Percentiles rank a stretch among this genome's conserved stretches.
These are phyloP conservation scores for Galerina marginata DNA, from an alignment of 768 basidiomycete genomes.

Conservation along the genomic window DNA sequence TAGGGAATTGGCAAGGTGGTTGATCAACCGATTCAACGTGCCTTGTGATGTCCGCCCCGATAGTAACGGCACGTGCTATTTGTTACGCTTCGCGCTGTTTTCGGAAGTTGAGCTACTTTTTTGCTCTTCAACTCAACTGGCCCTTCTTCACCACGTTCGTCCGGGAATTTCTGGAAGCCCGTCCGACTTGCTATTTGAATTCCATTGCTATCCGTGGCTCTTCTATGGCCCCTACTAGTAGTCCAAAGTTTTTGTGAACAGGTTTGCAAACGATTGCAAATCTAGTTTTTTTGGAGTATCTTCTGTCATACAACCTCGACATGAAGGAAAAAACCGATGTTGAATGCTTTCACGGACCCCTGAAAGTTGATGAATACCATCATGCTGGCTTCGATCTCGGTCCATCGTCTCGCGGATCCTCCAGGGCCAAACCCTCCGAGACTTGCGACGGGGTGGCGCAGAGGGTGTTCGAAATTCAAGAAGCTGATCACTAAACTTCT, in stretches of 20 bases:
- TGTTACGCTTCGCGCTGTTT: neutral
- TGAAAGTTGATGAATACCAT: neutral
- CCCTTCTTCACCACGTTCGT: neutral
- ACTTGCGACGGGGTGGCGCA: neutral
- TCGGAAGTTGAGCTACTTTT: neutral
- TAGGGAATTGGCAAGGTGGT: neutral
- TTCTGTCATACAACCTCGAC: neutral
- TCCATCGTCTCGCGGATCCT: slow-evolving; percentile 18
- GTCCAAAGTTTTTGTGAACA: too few species aligned
- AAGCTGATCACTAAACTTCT: neutral
- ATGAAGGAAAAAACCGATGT: neutral
- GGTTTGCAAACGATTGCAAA: too few species aligned
- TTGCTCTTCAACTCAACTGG: neutral
- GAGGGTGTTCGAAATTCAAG: slow-evolving; percentile 7
- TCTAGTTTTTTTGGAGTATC: too few species aligned
- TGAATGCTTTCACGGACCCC: neutral
- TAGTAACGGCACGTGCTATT: neutral
- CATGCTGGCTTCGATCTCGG: slow-evolving; percentile 13
- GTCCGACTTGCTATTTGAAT: neutral
- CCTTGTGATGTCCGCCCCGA: neutral
- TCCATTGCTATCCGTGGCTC: too few species aligned
- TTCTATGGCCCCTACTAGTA: too few species aligned
- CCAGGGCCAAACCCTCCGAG: slow-evolving; percentile 5
- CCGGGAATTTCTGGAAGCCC: neutral
- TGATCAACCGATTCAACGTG: neutral